Evolutionary conservation across 352 stramenopile species (phyloP).

Genomic region (Lagenidium sp.): DNA sequence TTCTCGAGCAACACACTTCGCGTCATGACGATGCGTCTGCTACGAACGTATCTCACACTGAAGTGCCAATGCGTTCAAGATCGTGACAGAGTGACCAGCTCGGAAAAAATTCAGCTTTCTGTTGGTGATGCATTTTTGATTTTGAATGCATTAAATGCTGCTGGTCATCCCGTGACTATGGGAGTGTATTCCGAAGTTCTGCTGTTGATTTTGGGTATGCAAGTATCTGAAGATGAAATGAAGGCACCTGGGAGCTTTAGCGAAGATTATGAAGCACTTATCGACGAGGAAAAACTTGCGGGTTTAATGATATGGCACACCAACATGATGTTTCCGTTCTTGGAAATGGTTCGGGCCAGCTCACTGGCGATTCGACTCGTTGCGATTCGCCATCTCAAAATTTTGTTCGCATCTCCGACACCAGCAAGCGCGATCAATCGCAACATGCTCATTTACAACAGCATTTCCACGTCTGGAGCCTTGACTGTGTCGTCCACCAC

Average conservation of each 20-base stretch:
- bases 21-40: slow-evolving; percentile 70
- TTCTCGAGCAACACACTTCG: slow-evolving; percentile 64
- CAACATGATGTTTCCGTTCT: slow-evolving; percentile 21
- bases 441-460: slow-evolving; percentile 70
- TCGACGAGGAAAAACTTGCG: slow-evolving; percentile 17
- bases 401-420: slow-evolving; percentile 21
- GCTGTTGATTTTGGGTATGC: slow-evolving; percentile 60
- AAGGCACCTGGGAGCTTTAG: slow-evolving; percentile 7
- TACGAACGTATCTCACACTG: slow-evolving; percentile 72
- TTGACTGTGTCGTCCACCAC: slow-evolving; percentile 68
- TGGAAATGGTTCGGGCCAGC: slow-evolving; percentile 19
- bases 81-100: slow-evolving; percentile 45
- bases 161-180: slow-evolving; percentile 56
- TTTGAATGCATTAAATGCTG: slow-evolving; percentile 65
- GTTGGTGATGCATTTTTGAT: slow-evolving; percentile 75
- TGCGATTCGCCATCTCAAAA: slow-evolving; percentile 20
- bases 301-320: slow-evolving; percentile 18
- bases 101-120: slow-evolving; percentile 72
- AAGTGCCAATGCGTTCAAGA: slow-evolving; percentile 65
- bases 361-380: slow-evolving; percentile 21
- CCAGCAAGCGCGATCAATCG: slow-evolving; percentile 59
- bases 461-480: slow-evolving; percentile 57
- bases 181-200: slow-evolving; percentile 76
- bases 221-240: slow-evolving; percentile 33
- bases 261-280: slow-evolving; percentile 16